Conservation (phyloP, 768 basidiomycete species). For the Suillus weaverae region DNA sequence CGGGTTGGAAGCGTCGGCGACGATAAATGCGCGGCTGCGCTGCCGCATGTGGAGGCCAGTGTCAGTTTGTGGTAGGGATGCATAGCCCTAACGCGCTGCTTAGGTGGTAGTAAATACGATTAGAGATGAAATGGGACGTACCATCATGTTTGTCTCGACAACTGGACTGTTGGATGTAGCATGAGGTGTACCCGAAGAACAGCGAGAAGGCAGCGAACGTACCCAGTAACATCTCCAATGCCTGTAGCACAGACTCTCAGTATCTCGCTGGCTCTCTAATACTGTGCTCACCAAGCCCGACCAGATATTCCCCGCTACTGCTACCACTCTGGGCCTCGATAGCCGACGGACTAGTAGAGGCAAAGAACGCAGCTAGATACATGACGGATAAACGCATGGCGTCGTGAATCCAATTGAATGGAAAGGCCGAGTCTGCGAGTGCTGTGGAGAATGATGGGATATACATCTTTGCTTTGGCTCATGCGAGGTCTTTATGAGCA, state of each 20-base stretch:
- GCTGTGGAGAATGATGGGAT: conserved; percentile 20
- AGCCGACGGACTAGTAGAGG: conserved; percentile 25
- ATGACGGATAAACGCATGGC: conserved; percentile 40
- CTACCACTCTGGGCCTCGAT: conserved; percentile 19
- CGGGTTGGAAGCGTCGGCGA: conserved; percentile 59
- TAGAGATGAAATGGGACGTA: conserved; percentile 24
- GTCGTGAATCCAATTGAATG: conserved; percentile 30
- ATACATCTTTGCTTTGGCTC: conserved; percentile 16
- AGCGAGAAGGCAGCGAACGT: conserved; percentile 14
- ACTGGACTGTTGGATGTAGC: conserved; percentile 49
- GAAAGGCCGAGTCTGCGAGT: conserved; percentile 18
- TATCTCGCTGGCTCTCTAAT: neutral
- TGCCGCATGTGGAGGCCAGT: conserved; percentile 80
- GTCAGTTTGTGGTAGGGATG: conserved; percentile 60
- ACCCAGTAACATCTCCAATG: conserved; percentile 77
- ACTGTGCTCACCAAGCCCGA: conserved; percentile 22
- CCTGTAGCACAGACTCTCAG: conserved; percentile 37
- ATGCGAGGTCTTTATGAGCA: neutral
- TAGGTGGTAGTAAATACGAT: neutral
- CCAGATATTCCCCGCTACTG: conserved; percentile 18
- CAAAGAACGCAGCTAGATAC: conserved; percentile 46
- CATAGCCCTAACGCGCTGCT: conserved; percentile 56
- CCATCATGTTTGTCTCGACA: conserved; percentile 86
- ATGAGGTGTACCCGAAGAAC: neutral
- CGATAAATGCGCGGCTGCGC: conserved; percentile 73